Percentiles rank a stretch among this genome's conserved stretches.
Conservation (phyloP, 2,329 filamentous ascomycete species). For the Aspergillus ochraceus region DNA sequence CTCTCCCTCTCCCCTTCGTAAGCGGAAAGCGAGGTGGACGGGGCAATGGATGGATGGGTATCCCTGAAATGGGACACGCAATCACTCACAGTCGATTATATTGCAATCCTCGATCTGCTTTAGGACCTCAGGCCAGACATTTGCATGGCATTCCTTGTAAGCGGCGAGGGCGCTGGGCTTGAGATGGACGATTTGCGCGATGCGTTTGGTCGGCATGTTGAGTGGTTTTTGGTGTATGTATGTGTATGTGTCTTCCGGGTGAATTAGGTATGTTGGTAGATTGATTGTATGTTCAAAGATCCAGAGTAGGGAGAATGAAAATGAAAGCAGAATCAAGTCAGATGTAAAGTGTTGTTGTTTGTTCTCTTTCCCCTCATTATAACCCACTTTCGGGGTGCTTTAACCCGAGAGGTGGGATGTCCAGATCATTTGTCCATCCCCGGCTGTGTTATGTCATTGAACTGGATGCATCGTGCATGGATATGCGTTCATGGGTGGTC, state of each 20-base stretch:
- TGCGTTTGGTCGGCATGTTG: constrained; percentile 39
- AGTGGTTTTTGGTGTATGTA: background rate
- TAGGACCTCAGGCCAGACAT: constrained; percentile 75
- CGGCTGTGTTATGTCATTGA: too few species aligned
- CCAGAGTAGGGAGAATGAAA: background rate
- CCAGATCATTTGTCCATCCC: too few species aligned
- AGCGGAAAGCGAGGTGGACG: background rate
- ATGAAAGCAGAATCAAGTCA: background rate
- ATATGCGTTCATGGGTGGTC: background rate
- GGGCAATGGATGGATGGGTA: background rate
- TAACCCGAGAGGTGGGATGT: constrained; percentile 22
- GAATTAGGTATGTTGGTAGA: background rate
- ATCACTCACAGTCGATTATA: constrained; percentile 66
- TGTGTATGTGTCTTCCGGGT: background rate
- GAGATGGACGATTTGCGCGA: constrained; percentile 72
- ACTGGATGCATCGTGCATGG: background rate
- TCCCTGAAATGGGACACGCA: background rate
- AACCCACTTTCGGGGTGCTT: constrained; percentile 23
- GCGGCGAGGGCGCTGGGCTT: constrained; percentile 65
- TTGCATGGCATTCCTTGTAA: constrained; percentile 73
- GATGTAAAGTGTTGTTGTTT: background rate
- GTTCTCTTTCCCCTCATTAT: constrained; percentile 5
- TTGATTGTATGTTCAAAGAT: background rate
- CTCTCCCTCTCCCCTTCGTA: background rate
- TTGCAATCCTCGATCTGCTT: constrained; percentile 74